Base-by-base conservation (phyloP, 2,329 filamentous ascomycete genomes). In the Epichloe elymi region DNA sequence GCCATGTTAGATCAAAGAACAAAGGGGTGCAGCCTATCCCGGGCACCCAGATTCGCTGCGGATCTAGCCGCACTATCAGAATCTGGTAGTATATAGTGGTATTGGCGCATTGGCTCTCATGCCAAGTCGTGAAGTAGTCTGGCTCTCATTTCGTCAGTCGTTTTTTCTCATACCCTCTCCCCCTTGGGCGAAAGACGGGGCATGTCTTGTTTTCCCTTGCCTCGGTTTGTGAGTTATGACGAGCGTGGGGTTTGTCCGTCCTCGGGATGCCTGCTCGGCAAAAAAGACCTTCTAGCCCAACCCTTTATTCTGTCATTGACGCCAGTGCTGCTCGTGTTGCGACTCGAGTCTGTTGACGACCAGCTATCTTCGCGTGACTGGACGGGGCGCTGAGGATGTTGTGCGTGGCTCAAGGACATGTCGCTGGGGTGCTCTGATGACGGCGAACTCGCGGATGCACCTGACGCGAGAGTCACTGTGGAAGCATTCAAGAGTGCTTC, bases 281-380 rank as follows among this genome's bases (percentile, higher is more conserved):
- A 38, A 60, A 65, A 57, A 0, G 65, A 68, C 35, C 58, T 61
- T 54, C 56, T 62, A 26, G 65, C 66, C 66, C 65, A 67, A 42
- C 64, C 60, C 38, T 58, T 54, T 20, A 68, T 60, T 20, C 60
- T 60, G 38, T 63, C 62, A 49, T 67, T 67, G 50, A 67, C 58
- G 14, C 52, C 49, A 14, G 23, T 10, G 41, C 40, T 51, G 42
- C 54, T 63, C 41, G 60, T 54, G 11, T 61, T 61, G 30, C 58
- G 60, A 43, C 58, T 60, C 14, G 59, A 54, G 47, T 62, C 57
- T 33, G 63, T 59, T 15, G 59, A 58, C 55, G 62, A 62, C 36
- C 61, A 60, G 23, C 60, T 55, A 37, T 65, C 55, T 36, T 58
- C 61, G 19, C 53, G 56, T 19, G 42, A 23, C 44, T 53, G 49